These are phyloP conservation scores for Balamuthia mandrillaris DNA, from an alignment of 208 protist species.

Conservation along the genomic window DNA sequence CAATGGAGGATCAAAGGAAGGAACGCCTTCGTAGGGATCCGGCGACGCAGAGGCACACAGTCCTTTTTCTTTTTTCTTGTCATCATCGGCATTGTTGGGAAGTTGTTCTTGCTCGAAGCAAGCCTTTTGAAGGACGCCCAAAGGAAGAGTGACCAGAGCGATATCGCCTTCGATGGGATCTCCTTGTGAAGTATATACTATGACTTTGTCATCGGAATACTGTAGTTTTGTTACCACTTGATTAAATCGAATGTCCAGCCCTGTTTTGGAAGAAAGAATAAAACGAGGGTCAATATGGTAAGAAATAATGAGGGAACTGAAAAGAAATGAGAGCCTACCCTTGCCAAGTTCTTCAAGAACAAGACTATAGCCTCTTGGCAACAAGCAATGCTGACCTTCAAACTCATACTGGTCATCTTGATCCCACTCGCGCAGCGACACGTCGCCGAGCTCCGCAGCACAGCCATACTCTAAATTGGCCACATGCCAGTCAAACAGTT, in stretches of 20 bases:
- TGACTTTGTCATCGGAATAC: not conserved
- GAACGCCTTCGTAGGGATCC: not conserved
- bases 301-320: not conserved
- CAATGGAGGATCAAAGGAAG: slow-evolving; percentile 4
- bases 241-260: not conserved
- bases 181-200: not conserved
- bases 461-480: slow-evolving; percentile 49
- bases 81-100: too few relatives aligned
- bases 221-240: not conserved
- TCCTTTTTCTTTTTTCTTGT: not conserved
- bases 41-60: too few relatives aligned
- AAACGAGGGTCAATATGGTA: not conserved
- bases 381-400: slow-evolving; percentile 3
- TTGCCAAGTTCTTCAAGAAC: not conserved
- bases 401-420: slow-evolving; percentile 48
- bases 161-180: slow-evolving; percentile 10
- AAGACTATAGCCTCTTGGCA: not conserved
- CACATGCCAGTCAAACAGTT: slow-evolving; percentile 42
- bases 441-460: slow-evolving; percentile 8
- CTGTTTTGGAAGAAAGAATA: not conserved
- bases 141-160: slow-evolving; percentile 13
- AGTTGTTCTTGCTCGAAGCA: not conserved
- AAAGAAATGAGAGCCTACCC: not conserved
- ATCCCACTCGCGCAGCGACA: slow-evolving; percentile 41
- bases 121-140: slow-evolving; percentile 30